Percentiles rank a stretch among this genome's conserved stretches.
phyloP scores from a whole-genome alignment of 1,284 basidiomycete genomes.

The Meira miltonrushii region DNA sequence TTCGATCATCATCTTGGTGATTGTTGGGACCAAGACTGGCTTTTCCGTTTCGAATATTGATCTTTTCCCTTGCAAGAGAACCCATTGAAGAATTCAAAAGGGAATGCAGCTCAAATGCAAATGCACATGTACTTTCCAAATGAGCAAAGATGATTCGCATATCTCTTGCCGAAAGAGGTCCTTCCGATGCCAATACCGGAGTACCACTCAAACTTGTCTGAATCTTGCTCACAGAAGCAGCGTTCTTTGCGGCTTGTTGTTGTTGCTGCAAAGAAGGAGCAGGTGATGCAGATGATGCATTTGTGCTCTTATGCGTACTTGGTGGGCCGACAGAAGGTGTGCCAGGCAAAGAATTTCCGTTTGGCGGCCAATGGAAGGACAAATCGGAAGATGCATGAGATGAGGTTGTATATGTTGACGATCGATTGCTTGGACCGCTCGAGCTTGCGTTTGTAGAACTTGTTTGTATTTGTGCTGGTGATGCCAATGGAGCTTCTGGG shows the following conservation, averaged over 20 bases:
- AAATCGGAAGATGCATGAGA: conserved; percentile 32
- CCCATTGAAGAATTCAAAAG: conserved; percentile 54
- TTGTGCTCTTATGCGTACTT: too few species aligned
- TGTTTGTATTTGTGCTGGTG: conserved; percentile 13
- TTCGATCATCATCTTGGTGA: conserved; percentile 57
- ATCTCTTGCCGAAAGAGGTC: conserved; percentile 60
- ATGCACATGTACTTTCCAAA: conserved; percentile 66
- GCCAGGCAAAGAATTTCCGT: conserved; percentile 8
- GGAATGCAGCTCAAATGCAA: conserved; percentile 64
- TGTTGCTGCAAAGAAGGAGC: conserved; percentile 1
- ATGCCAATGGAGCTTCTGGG: conserved; percentile 6
- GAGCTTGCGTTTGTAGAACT: conserved; percentile 20
- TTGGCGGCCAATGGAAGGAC: background rate
- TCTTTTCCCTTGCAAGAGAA: conserved; percentile 12
- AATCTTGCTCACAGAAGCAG: too few species aligned
- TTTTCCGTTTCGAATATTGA: conserved; percentile 13
- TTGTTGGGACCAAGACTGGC: background rate
- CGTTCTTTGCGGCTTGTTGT: too few species aligned
- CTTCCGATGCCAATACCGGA: too few species aligned
- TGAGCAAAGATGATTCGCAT: conserved; percentile 73
- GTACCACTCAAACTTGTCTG: too few species aligned
- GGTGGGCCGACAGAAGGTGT: conserved; percentile 1
- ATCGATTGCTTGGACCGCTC: conserved; percentile 41
- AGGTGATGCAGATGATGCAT: too few species aligned
- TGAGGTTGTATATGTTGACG: conserved; percentile 41